Base-by-base conservation (phyloP, 73 alveolate genomes). In the Paramecium biaurelia region DNA sequence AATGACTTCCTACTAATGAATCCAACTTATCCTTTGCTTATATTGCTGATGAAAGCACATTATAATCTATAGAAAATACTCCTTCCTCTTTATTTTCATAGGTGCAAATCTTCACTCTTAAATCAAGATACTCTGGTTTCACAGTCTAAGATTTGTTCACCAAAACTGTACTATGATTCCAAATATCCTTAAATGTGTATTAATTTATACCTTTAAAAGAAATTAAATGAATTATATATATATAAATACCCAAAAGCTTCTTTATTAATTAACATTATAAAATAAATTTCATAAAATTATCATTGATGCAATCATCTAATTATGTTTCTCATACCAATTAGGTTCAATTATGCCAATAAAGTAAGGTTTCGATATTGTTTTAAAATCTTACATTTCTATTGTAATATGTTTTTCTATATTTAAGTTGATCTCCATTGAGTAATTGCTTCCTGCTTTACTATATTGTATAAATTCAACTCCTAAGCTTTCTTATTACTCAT, bases 21-120 rank as follows among this genome's bases (percentile, higher is more conserved):
- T 89, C 94, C 41, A 89, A 72, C 26, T 89, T 89, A 23, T 92
- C 94, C 32, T 89, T 89, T 0, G 92, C 89, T 49, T 89, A 72
- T 1, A 89, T 89, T 28, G 88, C 94, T 24, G 70, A 89, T 89
- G 85, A 41, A 8, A 89, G 15, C 32, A 43, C 74, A 41, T 79
- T 43, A 18, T 79, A 79, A 30, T 79, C 74, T 37, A 79, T 43
- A 24, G 42, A 24, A 20, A 79, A 26, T n/a, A 42, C 42, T 35
- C 84, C 74, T 20, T 70, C 34, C 7, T 24, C 76, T 32, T 70
- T 70, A 41, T 41, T 26, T 11, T 70, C 18, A 70, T 37, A n/a
- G 12, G 70, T 70, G 30, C 41, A 14, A 0, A 87, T 87, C 53
- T 67, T 8, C 32, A 67, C 47, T 57, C 86, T 41, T 32, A 87